Evolutionary conservation across 1,139 yeast species (phyloP).

Genomic region (Lodderomyces jiufengensis): DNA sequence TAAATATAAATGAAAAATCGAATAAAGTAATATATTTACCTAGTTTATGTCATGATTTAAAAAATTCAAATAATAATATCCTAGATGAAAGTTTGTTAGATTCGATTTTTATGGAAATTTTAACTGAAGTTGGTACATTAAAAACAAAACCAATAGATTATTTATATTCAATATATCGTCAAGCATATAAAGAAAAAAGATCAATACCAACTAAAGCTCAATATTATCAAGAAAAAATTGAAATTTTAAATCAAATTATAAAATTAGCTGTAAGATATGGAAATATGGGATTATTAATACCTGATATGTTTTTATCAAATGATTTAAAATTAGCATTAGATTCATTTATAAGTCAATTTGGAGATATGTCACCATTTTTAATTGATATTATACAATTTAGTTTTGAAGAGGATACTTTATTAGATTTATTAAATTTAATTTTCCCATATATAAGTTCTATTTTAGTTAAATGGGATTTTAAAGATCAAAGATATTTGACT

Average conservation of each 20-base stretch:
- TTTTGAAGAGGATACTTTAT: conserved; percentile 59
- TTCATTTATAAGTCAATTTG: conserved; percentile 28
- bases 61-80: conserved; percentile 16
- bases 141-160: conserved; percentile 44
- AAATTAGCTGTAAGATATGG: conserved; percentile 64
- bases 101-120: conserved; percentile 49
- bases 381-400: conserved; percentile 56
- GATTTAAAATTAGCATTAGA: conserved; percentile 29
- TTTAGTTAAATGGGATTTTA: conserved; percentile 29
- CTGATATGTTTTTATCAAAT: conserved; percentile 57
- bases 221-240: conserved; percentile 32
- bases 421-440: conserved; percentile 57
- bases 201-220: conserved; percentile 40
- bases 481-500: conserved; percentile 49
- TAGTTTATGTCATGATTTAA: conserved; percentile 37
- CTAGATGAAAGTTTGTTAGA: conserved; percentile 36
- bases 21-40: conserved; percentile 27
- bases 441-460: conserved; percentile 44
- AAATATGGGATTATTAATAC: conserved; percentile 63
- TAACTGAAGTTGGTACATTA: conserved; percentile 48
- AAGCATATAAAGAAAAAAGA: conserved; percentile 36
- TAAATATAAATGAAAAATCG: conserved; percentile 11
- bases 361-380: conserved; percentile 51
- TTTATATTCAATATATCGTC: conserved; percentile 42
- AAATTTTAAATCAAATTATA: conserved; percentile 47